Evolutionary conservation across 768 basidiomycete species (phyloP).

Genomic region (Rhodotorula kratochvilovae): DNA sequence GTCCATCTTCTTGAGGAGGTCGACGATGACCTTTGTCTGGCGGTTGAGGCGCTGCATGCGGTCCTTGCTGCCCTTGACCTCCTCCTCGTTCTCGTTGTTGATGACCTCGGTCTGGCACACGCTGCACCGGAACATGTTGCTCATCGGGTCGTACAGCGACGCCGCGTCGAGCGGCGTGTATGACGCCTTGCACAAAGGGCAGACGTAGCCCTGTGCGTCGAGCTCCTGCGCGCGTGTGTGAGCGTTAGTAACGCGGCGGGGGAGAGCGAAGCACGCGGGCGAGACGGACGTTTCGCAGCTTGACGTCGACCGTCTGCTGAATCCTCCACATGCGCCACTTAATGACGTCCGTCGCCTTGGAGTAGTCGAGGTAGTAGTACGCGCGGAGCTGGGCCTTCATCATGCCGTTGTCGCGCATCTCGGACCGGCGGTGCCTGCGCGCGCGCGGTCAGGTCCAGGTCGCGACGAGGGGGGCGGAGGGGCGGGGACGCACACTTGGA

Average conservation of each 20-base stretch:
- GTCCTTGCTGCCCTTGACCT: conserved; percentile 78
- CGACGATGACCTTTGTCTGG: conserved; percentile 80
- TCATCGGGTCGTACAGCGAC: conserved; percentile 68
- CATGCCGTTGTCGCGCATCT: conserved; percentile 75
- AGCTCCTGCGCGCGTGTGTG: conserved; percentile 62
- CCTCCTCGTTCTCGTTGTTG: conserved; percentile 87
- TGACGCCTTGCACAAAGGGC: conserved; percentile 75
- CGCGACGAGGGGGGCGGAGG: neutral
- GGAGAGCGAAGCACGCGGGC: neutral
- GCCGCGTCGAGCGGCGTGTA: conserved; percentile 83
- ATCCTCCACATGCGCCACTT: conserved; percentile 95
- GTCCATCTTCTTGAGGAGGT: conserved; percentile 83
- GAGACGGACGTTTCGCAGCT: conserved; percentile 64
- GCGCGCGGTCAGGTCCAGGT: neutral
- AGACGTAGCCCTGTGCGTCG: conserved; percentile 95
- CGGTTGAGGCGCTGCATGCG: conserved; percentile 92
- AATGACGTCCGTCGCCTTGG: conserved; percentile 91
- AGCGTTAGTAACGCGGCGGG: neutral
- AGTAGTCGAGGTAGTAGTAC: conserved; percentile 96
- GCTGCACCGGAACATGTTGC: conserved; percentile 73
- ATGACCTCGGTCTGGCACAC: conserved; percentile 75
- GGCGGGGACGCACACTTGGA: conserved; percentile 59
- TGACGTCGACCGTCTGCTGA: conserved; percentile 81
- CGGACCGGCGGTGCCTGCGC: conserved; percentile 77
- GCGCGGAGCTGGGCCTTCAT: conserved; percentile 80